A percentile compares a stretch with the other conserved stretches of the same genome.
Conservation (phyloP, 495 filamentous ascomycete genomes). For the Talaromyces wortmannii region DNA sequence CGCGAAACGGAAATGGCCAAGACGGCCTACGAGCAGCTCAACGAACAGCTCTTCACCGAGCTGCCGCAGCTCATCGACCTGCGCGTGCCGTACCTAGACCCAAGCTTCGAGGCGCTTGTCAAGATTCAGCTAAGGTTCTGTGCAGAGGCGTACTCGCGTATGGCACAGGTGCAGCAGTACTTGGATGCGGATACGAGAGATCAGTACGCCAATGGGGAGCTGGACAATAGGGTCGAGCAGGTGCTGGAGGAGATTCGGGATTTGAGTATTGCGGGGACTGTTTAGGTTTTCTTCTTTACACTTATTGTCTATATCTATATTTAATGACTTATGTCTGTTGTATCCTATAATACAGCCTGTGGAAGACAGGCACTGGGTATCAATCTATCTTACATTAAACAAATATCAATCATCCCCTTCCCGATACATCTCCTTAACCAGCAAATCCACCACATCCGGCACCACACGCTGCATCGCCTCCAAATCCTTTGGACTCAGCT, state of each 20-base stretch:
- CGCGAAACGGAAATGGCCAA: conserved; percentile 92
- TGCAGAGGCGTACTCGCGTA: conserved; percentile 90
- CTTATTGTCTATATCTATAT: not conserved
- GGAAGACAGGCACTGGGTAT: not conserved
- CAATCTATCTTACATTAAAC: not conserved
- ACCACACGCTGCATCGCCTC: conserved; percentile 42
- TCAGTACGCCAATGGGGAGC: conserved; percentile 87
- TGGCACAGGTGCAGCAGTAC: conserved; percentile 99
- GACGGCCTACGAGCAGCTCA: conserved; percentile 88
- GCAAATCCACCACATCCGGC: conserved; percentile 37
- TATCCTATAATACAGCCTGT: not conserved
- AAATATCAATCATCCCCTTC: conserved; percentile 12
- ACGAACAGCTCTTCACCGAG: conserved; percentile 89
- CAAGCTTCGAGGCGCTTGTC: conserved; percentile 92
- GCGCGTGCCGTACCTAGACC: conserved; percentile 92
- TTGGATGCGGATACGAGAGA: conserved; percentile 94
- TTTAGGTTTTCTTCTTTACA: conserved; percentile 25
- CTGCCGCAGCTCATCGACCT: conserved; percentile 97
- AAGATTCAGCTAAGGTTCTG: conserved; percentile 98
- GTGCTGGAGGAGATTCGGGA: conserved; percentile 96
- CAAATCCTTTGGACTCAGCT: conserved; percentile 48
- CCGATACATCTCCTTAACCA: conserved; percentile 40
- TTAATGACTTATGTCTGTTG: not conserved
- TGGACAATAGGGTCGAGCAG: conserved; percentile 90
- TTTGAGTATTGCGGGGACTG: conserved; percentile 82